phyloP scores from a whole-genome alignment of 176 grass and related monocot genomes.

The Elaeis guineensis region DNA sequence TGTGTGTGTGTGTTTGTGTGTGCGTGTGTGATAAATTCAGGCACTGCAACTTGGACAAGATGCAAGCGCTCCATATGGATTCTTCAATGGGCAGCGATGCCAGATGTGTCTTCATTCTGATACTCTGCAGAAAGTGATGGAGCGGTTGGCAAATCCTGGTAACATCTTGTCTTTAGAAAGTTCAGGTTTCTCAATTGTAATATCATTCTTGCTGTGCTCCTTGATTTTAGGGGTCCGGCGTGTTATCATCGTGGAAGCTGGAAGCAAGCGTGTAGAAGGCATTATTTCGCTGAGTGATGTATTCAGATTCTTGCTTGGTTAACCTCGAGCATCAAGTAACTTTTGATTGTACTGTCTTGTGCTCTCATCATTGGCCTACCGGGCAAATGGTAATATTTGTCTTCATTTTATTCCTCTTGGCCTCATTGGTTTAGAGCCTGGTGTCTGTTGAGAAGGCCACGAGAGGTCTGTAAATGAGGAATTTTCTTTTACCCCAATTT shows the following conservation, averaged over 20 bases:
- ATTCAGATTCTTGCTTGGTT: constrained; percentile 81
- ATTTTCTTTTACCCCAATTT: too few species aligned
- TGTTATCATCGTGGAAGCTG: constrained; percentile 94
- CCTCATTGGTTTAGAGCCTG: too few species aligned
- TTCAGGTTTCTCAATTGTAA: not conserved
- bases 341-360: too few species aligned
- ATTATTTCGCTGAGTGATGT: constrained; percentile 88
- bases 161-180: constrained; percentile 2
- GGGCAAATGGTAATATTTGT: too few species aligned
- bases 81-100: not conserved
- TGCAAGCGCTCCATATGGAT: constrained; percentile 40
- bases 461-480: too few species aligned
- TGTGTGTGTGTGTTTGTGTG: too few species aligned
- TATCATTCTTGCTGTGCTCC: not conserved
- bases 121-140: constrained; percentile 17
- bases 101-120: constrained; percentile 1
- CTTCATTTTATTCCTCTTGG: too few species aligned
- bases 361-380: too few species aligned
- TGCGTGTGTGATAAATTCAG: constrained; percentile 7
- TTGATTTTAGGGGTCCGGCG: constrained; percentile 59
- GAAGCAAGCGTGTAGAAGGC: constrained; percentile 95
- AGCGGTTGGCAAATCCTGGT: constrained; percentile 13
- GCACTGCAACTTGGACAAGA: constrained; percentile 92
- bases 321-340: constrained; percentile 7
- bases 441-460: too few species aligned